These are phyloP conservation scores for Stephania yunnanensis DNA, from an alignment of 164 flowering plant species.

Conservation along the genomic window DNA sequence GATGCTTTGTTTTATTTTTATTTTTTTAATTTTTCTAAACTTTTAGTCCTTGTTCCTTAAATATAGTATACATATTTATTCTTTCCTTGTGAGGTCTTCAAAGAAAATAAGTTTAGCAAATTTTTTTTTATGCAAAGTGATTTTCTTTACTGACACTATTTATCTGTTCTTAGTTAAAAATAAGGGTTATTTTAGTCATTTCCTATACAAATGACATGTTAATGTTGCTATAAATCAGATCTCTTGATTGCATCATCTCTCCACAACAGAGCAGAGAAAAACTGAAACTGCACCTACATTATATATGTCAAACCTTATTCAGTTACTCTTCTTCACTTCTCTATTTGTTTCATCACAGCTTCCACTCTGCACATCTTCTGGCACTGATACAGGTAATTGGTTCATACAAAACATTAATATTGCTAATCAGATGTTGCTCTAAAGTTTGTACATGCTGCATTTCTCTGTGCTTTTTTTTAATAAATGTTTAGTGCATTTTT, in stretches of 20 bases:
- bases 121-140: background rate
- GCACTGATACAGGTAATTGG: conserved; percentile 6
- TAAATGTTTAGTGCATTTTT: background rate
- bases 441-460: background rate
- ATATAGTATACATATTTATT: background rate
- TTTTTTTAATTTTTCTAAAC: too few species aligned
- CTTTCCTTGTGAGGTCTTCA: background rate
- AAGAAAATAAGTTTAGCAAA: background rate
- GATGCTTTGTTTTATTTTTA: background rate
- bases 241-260: background rate
- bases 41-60: too few species aligned
- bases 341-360: conserved; percentile 7
- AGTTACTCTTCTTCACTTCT: conserved; percentile 6
- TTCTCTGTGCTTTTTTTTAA: background rate
- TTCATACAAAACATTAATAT: background rate
- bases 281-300: background rate
- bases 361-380: conserved; percentile 5
- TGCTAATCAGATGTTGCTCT: background rate
- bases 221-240: background rate
- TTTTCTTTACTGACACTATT: background rate
- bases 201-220: background rate
- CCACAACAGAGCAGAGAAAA: background rate
- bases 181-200: background rate
- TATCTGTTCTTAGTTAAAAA: background rate
- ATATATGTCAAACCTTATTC: background rate